These are phyloP conservation scores for Candida namnaoensis DNA, from an alignment of 805 yeast genomes.

Conservation along the genomic window DNA sequence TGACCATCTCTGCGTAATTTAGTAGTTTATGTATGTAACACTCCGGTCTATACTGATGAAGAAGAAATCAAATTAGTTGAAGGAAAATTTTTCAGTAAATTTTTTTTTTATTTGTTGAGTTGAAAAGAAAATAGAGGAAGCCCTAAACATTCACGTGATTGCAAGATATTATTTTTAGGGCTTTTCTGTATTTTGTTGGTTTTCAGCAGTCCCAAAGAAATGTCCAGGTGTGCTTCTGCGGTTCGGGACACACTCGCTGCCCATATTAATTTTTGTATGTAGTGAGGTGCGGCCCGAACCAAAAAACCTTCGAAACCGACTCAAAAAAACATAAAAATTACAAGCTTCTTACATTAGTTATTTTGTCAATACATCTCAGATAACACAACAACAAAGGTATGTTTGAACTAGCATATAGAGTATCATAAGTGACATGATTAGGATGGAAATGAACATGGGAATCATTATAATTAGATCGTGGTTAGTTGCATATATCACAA, in stretches of 20 bases:
- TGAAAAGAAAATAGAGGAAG: neutral
- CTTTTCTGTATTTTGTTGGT: no score
- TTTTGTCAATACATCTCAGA: neutral
- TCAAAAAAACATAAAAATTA: neutral
- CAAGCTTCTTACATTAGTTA: neutral
- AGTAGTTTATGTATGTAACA: constrained; percentile 35
- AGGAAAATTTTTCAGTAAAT: neutral
- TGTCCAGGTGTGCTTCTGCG: no score
- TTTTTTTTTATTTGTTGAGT: no score
- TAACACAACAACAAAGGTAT: neutral
- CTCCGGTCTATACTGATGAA: constrained; percentile 74
- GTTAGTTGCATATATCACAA: no score
- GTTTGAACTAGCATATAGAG: neutral
- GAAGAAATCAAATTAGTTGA: neutral
- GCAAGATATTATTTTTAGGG: no score
- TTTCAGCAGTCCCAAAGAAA: no score
- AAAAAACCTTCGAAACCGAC: neutral
- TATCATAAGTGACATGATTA: no score
- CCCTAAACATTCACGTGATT: neutral
- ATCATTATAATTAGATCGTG: no score
- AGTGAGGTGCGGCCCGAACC: no score
- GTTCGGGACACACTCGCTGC: no score
- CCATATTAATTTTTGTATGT: no score
- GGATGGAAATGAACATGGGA: no score
- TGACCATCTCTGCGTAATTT: constrained; percentile 95